Evolutionary conservation across 1,139 yeast species (phyloP), one percentile per base, ranked within the genome.

Genomic region (Yamadazyma aaseri): DNA sequence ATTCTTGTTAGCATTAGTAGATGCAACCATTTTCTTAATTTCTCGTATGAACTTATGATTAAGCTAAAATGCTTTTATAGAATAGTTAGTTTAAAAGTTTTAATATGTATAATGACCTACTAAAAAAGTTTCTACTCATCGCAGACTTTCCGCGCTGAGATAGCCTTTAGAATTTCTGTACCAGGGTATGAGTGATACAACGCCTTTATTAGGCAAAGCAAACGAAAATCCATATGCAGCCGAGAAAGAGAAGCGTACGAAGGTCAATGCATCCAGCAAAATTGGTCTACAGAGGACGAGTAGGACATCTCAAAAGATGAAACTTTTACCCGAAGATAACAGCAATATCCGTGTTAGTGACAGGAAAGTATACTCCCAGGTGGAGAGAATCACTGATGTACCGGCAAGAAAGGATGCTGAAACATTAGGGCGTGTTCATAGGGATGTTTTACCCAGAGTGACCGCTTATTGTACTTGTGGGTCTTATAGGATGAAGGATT

Each of bases 391-490:
- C 44, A 87, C 84, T 27, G 97, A 92, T 44, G 74, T 84, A n/a
- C 83, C 94, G 1, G 97, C 98, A 0, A 68, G 97, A 45, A 83
- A 82, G 46, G 97, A 92, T 67, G 98, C 98, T 1, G 97, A 89
- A 54, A 76, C 90, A 27, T 66, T 92, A 39, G 96, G 97, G 5
- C 90, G 89, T 53, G 85, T 86, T 46, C 97, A 92, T 55, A 71
- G 98, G 40, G 84, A 81, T 31, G 59, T 83, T 34, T 65, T 85
- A 34, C 95, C 98, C 1, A 67, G 98, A 47, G 97, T 90, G 2
- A 90, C 97, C 0, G 96, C 96, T 0, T 92, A 89, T 55, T 90
- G 97, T 61, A 90, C 97, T 0, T 89, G 97, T 28, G 92, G 96
- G 23, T 81, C 95, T 16, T 92, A 89, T 55, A 79, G 78, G 45